Evolutionary conservation across 1,284 basidiomycete species (phyloP).

Genomic region (Pseudozyma tsukubaensis): DNA sequence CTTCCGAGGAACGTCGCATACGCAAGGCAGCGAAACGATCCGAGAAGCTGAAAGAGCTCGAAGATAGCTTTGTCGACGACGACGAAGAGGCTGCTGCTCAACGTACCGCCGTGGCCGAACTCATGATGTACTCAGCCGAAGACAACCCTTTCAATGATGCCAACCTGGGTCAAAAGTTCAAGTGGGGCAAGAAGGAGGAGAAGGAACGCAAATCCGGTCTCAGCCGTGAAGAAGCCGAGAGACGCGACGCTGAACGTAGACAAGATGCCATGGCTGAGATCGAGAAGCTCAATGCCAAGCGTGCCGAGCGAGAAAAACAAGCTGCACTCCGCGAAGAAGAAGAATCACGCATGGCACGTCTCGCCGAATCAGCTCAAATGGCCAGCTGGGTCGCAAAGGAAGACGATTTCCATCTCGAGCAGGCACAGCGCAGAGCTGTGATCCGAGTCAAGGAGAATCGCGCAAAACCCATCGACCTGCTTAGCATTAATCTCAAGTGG

Average conservation of each 20-base stretch:
- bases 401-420: constrained; percentile 95
- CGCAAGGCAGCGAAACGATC: constrained; percentile 59
- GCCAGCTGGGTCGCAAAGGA: constrained; percentile 97
- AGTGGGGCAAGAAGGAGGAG: constrained; percentile 98
- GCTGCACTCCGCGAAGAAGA: constrained; percentile 89
- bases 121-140: constrained; percentile 80
- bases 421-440: constrained; percentile 87
- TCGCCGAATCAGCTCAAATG: constrained; percentile 95
- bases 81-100: constrained; percentile 48
- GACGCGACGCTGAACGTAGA: constrained; percentile 81
- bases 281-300: constrained; percentile 86
- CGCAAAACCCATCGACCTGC: constrained; percentile 72
- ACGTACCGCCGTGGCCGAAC: constrained; percentile 61
- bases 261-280: constrained; percentile 89
- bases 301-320: constrained; percentile 92
- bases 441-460: constrained; percentile 95
- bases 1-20: constrained; percentile 55
- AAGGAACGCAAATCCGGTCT: constrained; percentile 91
- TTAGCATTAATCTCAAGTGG: constrained; percentile 67
- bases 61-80: constrained; percentile 36
- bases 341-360: constrained; percentile 83
- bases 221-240: constrained; percentile 81
- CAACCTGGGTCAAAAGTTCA: constrained; percentile 91
- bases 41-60: constrained; percentile 34
- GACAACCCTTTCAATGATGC: constrained; percentile 98